Evolutionary conservation across 441 rosid species (phyloP).

Genomic region (Adansonia rubrostipa): DNA sequence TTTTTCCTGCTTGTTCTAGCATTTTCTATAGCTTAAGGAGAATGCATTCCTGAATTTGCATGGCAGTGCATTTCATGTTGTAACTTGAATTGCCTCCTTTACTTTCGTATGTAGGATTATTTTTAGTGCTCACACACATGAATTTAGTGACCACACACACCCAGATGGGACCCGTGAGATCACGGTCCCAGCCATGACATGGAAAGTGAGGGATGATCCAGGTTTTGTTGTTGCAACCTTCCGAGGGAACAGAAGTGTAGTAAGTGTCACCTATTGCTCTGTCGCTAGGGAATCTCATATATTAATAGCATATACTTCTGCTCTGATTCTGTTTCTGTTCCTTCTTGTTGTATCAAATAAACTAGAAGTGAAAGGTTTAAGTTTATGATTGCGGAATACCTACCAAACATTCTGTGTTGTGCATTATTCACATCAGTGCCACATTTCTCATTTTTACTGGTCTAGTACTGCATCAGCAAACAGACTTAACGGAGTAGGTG

Average conservation of each 20-base stretch:
- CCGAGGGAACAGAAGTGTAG: constrained; percentile 32
- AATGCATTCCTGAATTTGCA: background rate
- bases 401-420: constrained; percentile 18
- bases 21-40: constrained; percentile 9
- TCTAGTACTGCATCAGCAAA: background rate
- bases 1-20: constrained; percentile 4
- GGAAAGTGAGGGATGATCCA: constrained; percentile 63
- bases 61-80: background rate
- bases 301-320: constrained; percentile 33
- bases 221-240: constrained; percentile 65
- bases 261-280: constrained; percentile 56
- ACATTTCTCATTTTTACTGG: background rate
- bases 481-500: background rate
- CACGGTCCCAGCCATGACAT: constrained; percentile 61
- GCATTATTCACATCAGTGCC: constrained; percentile 15
- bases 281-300: constrained; percentile 60
- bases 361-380: background rate
- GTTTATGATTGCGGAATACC: constrained; percentile 22
- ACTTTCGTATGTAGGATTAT: constrained; percentile 47
- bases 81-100: background rate
- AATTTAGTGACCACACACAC: constrained; percentile 57
- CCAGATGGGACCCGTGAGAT: constrained; percentile 66
- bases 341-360: background rate
- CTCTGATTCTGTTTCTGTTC: constrained; percentile 35
- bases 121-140: constrained; percentile 59